phyloP scores from a whole-genome alignment of 192 early-diverging fungal species.

The Podila horticola region DNA sequence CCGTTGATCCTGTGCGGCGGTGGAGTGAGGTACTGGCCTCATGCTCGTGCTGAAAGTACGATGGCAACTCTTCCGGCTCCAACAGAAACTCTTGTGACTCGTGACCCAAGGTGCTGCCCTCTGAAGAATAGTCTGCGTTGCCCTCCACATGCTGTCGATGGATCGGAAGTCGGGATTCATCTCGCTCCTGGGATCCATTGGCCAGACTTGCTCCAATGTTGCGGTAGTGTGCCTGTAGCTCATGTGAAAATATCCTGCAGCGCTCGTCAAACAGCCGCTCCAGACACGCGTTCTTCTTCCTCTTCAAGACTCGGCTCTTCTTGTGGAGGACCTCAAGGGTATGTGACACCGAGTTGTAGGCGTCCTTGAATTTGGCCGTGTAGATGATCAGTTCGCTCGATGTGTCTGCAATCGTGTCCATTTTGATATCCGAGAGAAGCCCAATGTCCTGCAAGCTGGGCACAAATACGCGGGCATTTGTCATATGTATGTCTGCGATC shows the following conservation, averaged over 20 bases:
- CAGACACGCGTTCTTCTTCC: slow-evolving; percentile 26
- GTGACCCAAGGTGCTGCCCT: slow-evolving; percentile 8
- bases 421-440: slow-evolving; percentile 37
- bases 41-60: slow-evolving; percentile 45
- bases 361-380: slow-evolving; percentile 43
- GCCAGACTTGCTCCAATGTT: slow-evolving; percentile 33
- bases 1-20: slow-evolving; percentile 28
- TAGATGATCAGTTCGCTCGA: slow-evolving; percentile 41
- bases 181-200: slow-evolving; percentile 2
- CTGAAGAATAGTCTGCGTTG: slow-evolving; percentile 20
- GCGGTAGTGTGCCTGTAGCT: slow-evolving; percentile 42
- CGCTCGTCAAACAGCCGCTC: slow-evolving; percentile 47
- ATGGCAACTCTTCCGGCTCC: slow-evolving; percentile 34
- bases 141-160: slow-evolving; percentile 39
- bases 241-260: slow-evolving; percentile 38
- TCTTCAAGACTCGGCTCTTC: slow-evolving; percentile 24
- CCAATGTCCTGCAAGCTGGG: slow-evolving; percentile 37
- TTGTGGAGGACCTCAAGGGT: slow-evolving; percentile 29
- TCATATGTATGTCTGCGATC: slow-evolving; percentile 35
- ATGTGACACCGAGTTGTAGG: slow-evolving; percentile 32
- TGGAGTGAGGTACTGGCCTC: slow-evolving; percentile 15
- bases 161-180: background rate
- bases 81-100: slow-evolving; percentile 30
- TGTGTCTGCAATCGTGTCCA: slow-evolving; percentile 37
- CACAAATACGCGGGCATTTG: slow-evolving; percentile 31